Evolutionary conservation across 192 early-diverging fungal genomes (phyloP).

Genomic region (Jimgerdemannia flammicorona): DNA sequence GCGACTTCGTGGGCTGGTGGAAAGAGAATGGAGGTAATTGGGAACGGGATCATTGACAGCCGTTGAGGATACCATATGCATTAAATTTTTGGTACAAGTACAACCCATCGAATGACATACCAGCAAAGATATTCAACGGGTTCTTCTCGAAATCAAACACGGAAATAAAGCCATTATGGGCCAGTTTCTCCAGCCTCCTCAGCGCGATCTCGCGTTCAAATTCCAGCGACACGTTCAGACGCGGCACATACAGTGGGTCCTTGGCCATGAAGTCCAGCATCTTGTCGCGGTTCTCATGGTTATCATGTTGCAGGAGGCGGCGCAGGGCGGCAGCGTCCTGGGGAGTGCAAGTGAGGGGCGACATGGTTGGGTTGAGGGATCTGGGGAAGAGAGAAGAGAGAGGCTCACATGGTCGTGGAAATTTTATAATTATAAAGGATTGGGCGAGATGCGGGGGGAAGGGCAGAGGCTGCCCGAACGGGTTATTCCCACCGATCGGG

Average conservation of each 20-base stretch:
- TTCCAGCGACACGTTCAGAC: conserved; percentile 57
- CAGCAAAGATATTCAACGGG: conserved; percentile 61
- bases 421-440: too few species aligned
- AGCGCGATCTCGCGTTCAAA: conserved; percentile 64
- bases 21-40: too few species aligned
- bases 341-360: conserved; percentile 11
- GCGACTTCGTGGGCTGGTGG: conserved; percentile 59
- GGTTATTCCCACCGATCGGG: too few species aligned
- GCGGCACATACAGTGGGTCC: conserved; percentile 55
- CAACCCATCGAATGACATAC: conserved; percentile 5
- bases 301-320: conserved; percentile 44
- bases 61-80: too few species aligned
- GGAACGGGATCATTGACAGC: too few species aligned
- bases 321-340: conserved; percentile 23
- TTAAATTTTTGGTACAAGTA: too few species aligned
- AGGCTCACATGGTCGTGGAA: not conserved
- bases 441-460: too few species aligned
- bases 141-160: conserved; percentile 70
- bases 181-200: conserved; percentile 45
- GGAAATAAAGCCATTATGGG: conserved; percentile 52
- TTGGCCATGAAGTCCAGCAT: conserved; percentile 47
- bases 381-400: not conserved
- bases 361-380: not conserved
- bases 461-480: too few species aligned
- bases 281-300: conserved; percentile 48